These are phyloP conservation scores for Kodamaea hsintzibuensis DNA, from an alignment of 805 yeast species.

Conservation along the genomic window DNA sequence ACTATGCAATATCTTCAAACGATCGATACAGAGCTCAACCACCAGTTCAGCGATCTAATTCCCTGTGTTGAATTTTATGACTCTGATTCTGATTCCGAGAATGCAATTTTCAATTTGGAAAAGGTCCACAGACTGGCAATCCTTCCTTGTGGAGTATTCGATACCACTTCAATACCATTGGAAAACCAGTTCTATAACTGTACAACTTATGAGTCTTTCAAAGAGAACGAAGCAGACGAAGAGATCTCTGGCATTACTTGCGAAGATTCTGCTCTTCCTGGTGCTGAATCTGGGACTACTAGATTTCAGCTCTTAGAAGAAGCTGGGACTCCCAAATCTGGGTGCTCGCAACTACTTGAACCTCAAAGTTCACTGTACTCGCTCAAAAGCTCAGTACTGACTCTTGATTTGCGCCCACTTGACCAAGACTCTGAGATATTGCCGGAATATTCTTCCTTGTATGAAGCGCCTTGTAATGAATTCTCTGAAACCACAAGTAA, in stretches of 20 bases:
- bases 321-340: no score
- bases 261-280: not conserved
- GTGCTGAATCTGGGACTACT: not conserved
- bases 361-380: not conserved
- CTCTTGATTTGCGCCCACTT: not conserved
- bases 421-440: not conserved
- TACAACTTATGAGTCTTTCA: not conserved
- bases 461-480: not conserved
- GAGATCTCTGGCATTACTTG: not conserved
- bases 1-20: not conserved
- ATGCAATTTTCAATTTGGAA: not conserved
- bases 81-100: not conserved
- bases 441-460: not conserved
- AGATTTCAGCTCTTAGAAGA: no score
- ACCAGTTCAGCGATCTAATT: not conserved
- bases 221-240: not conserved
- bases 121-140: not conserved
- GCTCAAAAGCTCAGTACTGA: not conserved
- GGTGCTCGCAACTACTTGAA: no score
- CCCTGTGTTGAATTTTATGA: not conserved
- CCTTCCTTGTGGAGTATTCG: not conserved
- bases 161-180: not conserved
- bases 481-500: not conserved
- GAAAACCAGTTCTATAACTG: not conserved
- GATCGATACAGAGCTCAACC: not conserved